Conservation (phyloP, 169 alveolate genomes). For the Eimeria maxima region DNA sequence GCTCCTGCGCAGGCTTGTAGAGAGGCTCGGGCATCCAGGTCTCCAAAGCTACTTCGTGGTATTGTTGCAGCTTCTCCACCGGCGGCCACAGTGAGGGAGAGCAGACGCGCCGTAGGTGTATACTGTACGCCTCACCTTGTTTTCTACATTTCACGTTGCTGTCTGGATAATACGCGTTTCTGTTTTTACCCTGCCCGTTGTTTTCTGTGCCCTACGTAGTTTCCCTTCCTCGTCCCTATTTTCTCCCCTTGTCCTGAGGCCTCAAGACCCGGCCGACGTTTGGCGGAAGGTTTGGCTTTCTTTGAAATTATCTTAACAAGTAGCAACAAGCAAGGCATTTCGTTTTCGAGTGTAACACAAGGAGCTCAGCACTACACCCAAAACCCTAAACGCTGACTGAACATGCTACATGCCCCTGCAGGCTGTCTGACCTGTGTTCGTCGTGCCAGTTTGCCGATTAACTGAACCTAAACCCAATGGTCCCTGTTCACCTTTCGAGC, state of each 20-base stretch:
- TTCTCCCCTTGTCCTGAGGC: not conserved
- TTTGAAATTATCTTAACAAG: no score
- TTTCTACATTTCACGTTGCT: not conserved
- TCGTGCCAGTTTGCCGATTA: not conserved
- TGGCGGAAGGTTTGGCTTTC: not conserved
- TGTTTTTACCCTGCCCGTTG: no score
- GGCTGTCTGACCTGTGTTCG: not conserved
- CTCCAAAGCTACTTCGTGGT: slow-evolving; percentile 47
- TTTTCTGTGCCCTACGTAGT: not conserved
- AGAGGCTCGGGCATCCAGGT: slow-evolving; percentile 15
- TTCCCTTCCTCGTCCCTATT: not conserved
- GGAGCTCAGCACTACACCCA: not conserved
- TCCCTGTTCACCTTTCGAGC: not conserved
- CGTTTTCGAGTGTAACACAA: not conserved
- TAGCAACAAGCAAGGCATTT: no score
- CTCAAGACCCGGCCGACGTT: not conserved
- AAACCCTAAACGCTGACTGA: not conserved
- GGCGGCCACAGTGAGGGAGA: slow-evolving; percentile 43
- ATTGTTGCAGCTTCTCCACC: slow-evolving; percentile 60
- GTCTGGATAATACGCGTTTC: not conserved
- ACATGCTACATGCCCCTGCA: not conserved
- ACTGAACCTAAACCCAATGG: not conserved
- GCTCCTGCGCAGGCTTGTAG: slow-evolving; percentile 17
- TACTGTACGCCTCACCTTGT: not conserved
- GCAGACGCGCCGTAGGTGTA: not conserved